Percentiles rank a stretch among this genome's conserved stretches.
Conservation (phyloP, 2,329 filamentous ascomycete genomes). For the Sarocladiaceae sp. region DNA sequence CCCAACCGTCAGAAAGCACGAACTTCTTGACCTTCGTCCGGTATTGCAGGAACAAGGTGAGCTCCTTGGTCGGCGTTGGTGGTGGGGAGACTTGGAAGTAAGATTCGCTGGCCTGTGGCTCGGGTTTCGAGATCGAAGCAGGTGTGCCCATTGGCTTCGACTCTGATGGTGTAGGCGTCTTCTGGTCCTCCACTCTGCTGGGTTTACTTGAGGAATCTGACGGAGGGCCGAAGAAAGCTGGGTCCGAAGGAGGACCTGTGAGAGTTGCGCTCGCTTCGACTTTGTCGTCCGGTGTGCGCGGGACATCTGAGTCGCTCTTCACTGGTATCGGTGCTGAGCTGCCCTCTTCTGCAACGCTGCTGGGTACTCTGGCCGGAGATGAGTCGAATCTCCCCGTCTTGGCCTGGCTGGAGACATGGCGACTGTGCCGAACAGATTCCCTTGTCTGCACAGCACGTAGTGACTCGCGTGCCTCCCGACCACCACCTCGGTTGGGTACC, state of each 20-base stretch:
- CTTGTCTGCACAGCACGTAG: slow-evolving; percentile 62
- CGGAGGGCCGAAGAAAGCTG: slow-evolving; percentile 24
- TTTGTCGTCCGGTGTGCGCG: slow-evolving; percentile 56
- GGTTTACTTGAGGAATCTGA: slow-evolving; percentile 12
- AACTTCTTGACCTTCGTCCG: slow-evolving; percentile 98
- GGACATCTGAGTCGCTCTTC: slow-evolving; percentile 13
- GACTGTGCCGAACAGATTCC: slow-evolving; percentile 46
- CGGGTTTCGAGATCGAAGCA: slow-evolving; percentile 25
- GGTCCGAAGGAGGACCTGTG: slow-evolving; percentile 51
- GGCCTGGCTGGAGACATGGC: slow-evolving; percentile 42
- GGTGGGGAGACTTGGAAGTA: slow-evolving; percentile 63
- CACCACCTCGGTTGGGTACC: slow-evolving; percentile 72
- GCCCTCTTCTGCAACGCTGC: slow-evolving; percentile 61
- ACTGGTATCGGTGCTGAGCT: slow-evolving; percentile 2
- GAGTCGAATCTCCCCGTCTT: slow-evolving; percentile 43
- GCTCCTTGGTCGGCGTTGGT: slow-evolving; percentile 66
- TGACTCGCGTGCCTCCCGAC: slow-evolving; percentile 75
- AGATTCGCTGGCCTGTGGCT: slow-evolving; percentile 34
- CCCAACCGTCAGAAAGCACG: slow-evolving; percentile 77
- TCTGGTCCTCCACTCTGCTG: background rate
- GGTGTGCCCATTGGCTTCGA: background rate
- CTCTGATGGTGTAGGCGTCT: background rate
- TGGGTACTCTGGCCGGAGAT: slow-evolving; percentile 57
- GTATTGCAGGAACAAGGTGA: slow-evolving; percentile 93
- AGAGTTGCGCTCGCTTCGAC: slow-evolving; percentile 53